phyloP scores from a whole-genome alignment of 768 basidiomycete genomes.

The Lactarius hatsudake region DNA sequence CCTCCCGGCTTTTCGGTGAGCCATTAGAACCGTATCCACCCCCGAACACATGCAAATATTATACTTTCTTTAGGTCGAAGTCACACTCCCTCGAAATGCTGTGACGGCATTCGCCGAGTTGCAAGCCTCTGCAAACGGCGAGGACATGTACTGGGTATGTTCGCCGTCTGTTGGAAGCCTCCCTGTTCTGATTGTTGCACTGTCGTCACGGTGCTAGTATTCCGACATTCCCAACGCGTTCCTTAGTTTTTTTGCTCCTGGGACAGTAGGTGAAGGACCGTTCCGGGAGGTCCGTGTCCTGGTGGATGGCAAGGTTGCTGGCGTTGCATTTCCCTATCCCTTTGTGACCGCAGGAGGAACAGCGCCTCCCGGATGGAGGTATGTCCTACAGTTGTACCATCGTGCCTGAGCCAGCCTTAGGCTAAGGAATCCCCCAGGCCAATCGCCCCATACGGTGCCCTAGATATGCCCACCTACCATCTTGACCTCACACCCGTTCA shows the following conservation, averaged over 20 bases:
- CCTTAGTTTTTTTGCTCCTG: conserved; percentile 49
- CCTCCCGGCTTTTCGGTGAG: conserved; percentile 70
- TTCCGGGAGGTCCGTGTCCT: conserved; percentile 60
- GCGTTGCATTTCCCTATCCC: conserved; percentile 53
- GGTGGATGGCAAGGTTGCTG: conserved; percentile 54
- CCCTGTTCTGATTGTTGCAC: neutral
- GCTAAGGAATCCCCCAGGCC: conserved; percentile 42
- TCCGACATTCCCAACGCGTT: conserved; percentile 64
- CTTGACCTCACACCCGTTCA: neutral
- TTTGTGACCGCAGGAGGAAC: conserved; percentile 30
- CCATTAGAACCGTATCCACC: neutral
- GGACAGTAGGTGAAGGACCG: conserved; percentile 50
- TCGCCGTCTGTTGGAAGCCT: neutral
- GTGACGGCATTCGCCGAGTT: conserved; percentile 68
- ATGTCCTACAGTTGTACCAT: conserved; percentile 8
- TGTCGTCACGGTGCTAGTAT: conserved; percentile 51
- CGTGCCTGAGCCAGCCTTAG: neutral
- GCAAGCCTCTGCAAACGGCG: conserved; percentile 61
- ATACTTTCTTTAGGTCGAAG: conserved; percentile 47
- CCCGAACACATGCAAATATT: neutral
- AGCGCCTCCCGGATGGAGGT: conserved; percentile 69
- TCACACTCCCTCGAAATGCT: conserved; percentile 68
- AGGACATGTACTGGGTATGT: conserved; percentile 76
- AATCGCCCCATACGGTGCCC: conserved; percentile 38
- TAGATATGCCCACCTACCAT: neutral